A percentile compares a stretch with the other conserved stretches of the same genome.
phyloP scores from a whole-genome alignment of 257 asterid species.

The Catharanthus roseus region DNA sequence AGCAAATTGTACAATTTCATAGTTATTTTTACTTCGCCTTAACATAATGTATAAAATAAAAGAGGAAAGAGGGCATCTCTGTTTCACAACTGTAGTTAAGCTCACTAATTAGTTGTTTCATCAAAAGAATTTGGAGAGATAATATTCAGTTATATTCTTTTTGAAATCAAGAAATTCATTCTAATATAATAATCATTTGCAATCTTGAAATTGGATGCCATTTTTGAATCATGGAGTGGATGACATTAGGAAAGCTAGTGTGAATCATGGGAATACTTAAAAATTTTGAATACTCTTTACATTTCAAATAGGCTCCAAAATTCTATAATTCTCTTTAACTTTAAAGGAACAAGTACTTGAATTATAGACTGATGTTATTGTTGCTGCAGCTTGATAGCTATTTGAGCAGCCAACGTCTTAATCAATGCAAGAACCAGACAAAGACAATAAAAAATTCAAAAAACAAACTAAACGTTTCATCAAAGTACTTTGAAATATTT shows the following conservation, averaged over 20 bases:
- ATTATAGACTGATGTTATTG: no score
- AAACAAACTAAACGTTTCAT: no score
- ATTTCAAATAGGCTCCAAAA: no score
- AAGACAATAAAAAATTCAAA: no score
- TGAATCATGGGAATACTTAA: background rate
- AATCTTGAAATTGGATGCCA: conserved; percentile 1
- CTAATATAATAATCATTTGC: conserved; percentile 11
- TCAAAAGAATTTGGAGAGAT: conserved; percentile 17
- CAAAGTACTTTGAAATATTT: no score
- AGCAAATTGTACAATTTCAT: conserved; percentile 14
- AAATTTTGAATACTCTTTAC: no score
- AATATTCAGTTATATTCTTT: conserved; percentile 14
- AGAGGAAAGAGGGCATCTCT: conserved; percentile 6
- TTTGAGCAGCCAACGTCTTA: no score
- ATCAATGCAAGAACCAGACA: no score
- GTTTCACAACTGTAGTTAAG: conserved; percentile 9
- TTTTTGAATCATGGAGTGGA: conserved; percentile 12
- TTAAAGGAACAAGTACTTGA: no score
- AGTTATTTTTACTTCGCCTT: conserved; percentile 12
- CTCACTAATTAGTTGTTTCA: conserved; percentile 8
- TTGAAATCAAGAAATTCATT: conserved; percentile 14
- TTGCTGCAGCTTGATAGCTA: no score
- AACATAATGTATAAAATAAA: background rate
- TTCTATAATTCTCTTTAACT: no score
- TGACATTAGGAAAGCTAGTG: background rate